Base-by-base conservation (phyloP, 2,329 filamentous ascomycete species). In the Xylaria sp. region DNA sequence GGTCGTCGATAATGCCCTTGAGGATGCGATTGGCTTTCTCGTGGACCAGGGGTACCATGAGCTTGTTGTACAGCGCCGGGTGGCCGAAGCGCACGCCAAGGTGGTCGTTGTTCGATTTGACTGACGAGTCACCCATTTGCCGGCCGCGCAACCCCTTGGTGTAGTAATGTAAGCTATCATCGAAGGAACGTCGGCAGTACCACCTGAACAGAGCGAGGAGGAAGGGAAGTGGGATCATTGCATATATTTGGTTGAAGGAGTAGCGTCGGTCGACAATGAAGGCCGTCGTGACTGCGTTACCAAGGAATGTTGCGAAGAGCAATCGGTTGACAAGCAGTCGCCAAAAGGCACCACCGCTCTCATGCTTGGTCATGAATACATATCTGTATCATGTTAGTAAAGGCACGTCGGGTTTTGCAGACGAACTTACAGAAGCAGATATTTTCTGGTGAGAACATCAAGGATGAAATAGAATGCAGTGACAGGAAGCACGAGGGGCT, bases 21-120 rank as follows among this genome's bases (percentile, higher is more conserved):
- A 97, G 81, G 42, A 93, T 80, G 59, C 93, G 90, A 67, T 92
- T 89, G 2, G 91, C 90, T 74, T 89, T 94, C 59, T 90, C 88
- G 68, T 94, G 88, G 2, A 97, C 93, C 91, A 97, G 96, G 3
- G 93, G 93, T 0, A 91, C 95, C 67, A 93, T 92, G n/a, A 97
- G 80, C 4, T 90, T 88, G 73, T 89, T 89, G 78, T 93, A 96
- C 13, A 97, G 80, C 2, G 90, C 92, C 1, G 93, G 93, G 71
- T 97, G 91, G 2, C 91, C 92, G 70, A 96, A 97, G 30, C 89
- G 83, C 19, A 85, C 86, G 59, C 82, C 87, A 59, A 91, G 81
- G 68, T 83, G 87, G 73, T 89, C 92, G 72, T 81, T 82, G 72
- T 77, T 71, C 8, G 76, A 78, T 56, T 75, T 74, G 54, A 80